Conservation (phyloP, 345 rosid species). For the Aquilaria sinensis region DNA sequence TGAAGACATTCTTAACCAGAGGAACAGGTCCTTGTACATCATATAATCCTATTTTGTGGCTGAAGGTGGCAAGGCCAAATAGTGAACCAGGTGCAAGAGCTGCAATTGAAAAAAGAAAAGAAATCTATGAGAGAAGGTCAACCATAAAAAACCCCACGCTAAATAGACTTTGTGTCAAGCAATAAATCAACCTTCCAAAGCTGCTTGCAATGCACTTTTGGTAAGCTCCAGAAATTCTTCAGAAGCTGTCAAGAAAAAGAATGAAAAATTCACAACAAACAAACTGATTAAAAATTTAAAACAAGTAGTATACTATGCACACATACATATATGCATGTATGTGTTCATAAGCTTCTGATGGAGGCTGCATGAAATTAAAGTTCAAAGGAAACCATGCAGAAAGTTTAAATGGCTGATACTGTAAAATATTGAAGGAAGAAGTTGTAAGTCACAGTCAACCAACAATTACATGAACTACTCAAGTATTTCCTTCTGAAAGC, state of each 20-base stretch:
- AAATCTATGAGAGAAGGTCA: slow-evolving; percentile 9
- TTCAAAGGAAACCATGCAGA: too few relatives aligned
- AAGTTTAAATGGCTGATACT: too few relatives aligned
- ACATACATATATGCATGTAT: too few relatives aligned
- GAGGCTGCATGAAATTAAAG: too few relatives aligned
- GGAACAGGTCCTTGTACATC: slow-evolving; percentile 97
- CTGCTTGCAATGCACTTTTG: slow-evolving; percentile 86
- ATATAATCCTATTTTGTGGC: slow-evolving; percentile 90
- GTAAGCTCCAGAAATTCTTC: slow-evolving; percentile 98
- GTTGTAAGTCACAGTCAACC: too few relatives aligned
- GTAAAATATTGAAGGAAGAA: too few relatives aligned
- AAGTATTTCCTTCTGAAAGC: too few relatives aligned
- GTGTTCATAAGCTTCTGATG: too few relatives aligned
- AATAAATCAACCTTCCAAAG: slow-evolving; percentile 67
- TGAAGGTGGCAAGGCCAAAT: slow-evolving; percentile 88
- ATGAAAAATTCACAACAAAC: neutral
- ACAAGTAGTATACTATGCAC: too few relatives aligned
- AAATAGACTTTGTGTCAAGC: slow-evolving; percentile 8
- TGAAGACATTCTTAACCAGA: slow-evolving; percentile 78
- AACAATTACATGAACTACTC: too few relatives aligned
- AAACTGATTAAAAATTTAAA: too few relatives aligned
- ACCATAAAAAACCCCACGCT: slow-evolving; percentile 5
- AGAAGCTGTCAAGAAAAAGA: slow-evolving; percentile 50
- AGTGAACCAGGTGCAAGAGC: slow-evolving; percentile 88
- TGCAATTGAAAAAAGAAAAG: slow-evolving; percentile 21